Evolutionary conservation across 83 land plant species (phyloP), one percentile per base, ranked within the genome.

Genomic region (Picea mariana): DNA sequence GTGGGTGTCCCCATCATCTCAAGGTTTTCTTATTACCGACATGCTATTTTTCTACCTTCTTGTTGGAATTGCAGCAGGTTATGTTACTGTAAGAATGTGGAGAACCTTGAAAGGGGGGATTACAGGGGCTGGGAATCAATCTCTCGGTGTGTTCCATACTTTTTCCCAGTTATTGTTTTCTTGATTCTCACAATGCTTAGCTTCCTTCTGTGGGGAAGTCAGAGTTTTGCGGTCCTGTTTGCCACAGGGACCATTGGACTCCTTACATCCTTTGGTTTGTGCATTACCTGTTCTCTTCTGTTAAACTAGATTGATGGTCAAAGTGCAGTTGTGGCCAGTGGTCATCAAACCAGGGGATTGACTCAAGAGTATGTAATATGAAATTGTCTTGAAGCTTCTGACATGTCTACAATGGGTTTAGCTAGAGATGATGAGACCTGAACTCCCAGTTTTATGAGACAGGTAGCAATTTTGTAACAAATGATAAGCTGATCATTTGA

Each of bases 141-240:
- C 24, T 68, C 93, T 24, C 85, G 91, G 89, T 52, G 85, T 27
- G 94, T 86, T 55, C 92, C 94, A 42, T 92, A 92, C 58, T 90
- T 92, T 86, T 92, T 92, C 82, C 94, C 94, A 26, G 94, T 92
- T 18, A 88, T 92, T 79, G 88, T 81, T 26, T 92, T 92, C 64
- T n/a, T 82, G 80, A 89, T 92, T 44, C 85, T 92, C 1, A 92
- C 92, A 9, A 67, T 84, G 23, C 84, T 92, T 69, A 92, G 89
- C 65, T 89, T 89, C 87, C 84, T 92, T 8, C 77, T 92, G 26
- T 92, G 94, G 94, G 90, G 87, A 13, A 90, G 89, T 71, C 82
- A 81, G 11, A 92, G 94, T 86, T 42, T 84, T 27, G 92, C 92
- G 11, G 73, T 90, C 31, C 88, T 90, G 92, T 86, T 88, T 31